Evolutionary conservation across 805 yeast genomes (phyloP).

Genomic region (Diddensiella caesifluorescens): DNA sequence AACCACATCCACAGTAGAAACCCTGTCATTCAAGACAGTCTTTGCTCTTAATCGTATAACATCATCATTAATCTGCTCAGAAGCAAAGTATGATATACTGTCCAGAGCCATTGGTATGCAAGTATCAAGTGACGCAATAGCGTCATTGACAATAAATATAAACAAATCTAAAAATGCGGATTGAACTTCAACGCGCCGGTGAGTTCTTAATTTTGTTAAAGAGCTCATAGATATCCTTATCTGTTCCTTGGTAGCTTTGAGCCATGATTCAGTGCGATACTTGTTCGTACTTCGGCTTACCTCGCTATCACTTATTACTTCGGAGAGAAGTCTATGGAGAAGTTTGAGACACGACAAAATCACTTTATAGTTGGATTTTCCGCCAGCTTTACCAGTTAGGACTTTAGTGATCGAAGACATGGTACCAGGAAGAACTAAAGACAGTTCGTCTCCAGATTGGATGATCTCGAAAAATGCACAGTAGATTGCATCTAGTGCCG

Average conservation of each 20-base stretch:
- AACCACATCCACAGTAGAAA: conserved; percentile 12
- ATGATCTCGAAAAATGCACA: conserved; percentile 13
- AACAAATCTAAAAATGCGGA: conserved; percentile 32
- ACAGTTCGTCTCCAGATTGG: conserved; percentile 22
- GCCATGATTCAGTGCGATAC: conserved; percentile 47
- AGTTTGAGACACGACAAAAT: conserved; percentile 17
- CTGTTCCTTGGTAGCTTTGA: conserved; percentile 49
- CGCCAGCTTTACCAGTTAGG: conserved; percentile 21
- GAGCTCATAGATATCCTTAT: conserved; percentile 42
- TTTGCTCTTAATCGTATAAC: conserved; percentile 4
- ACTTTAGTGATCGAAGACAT: conserved; percentile 28
- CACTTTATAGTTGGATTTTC: conserved; percentile 21
- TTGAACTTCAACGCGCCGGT: conserved; percentile 34
- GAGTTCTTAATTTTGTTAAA: conserved; percentile 28
- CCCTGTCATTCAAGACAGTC: conserved; percentile 2
- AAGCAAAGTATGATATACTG: conserved; percentile 28
- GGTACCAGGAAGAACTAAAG: conserved; percentile 31
- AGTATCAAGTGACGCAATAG: conserved; percentile 34
- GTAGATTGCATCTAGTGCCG: conserved; percentile 19
- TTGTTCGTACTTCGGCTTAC: conserved; percentile 12
- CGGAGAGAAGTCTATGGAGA: conserved; percentile 16
- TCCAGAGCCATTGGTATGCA: conserved; percentile 37
- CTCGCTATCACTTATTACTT: conserved; percentile 20
- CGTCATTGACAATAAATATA: conserved; percentile 29
- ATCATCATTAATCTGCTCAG: conserved; percentile 9